A percentile compares a stretch with the other conserved stretches of the same genome.
Evolutionary conservation across 1,139 yeast species (phyloP).

Genomic region (Debaryomyces coudertii): DNA sequence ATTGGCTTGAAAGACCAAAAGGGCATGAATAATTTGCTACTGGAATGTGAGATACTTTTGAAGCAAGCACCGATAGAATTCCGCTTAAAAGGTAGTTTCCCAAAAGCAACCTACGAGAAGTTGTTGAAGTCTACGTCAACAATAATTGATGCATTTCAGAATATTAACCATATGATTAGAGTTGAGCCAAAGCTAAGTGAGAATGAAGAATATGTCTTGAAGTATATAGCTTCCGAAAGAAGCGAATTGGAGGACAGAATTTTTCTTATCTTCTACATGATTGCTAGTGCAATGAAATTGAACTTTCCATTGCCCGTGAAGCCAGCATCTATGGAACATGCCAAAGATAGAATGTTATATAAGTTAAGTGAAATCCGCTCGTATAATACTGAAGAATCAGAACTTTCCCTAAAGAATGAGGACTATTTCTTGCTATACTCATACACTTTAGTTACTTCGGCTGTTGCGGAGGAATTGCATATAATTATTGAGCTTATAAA

Average conservation of each 20-base stretch:
- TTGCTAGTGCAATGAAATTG: constrained; percentile 73
- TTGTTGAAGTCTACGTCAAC: constrained; percentile 61
- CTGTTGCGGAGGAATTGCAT: constrained; percentile 67
- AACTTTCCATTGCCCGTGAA: constrained; percentile 78
- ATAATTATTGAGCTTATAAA: constrained; percentile 56
- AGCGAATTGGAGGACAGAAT: constrained; percentile 71
- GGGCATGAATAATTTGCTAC: constrained; percentile 58
- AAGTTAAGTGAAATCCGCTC: constrained; percentile 60
- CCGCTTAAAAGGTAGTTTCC: constrained; percentile 75
- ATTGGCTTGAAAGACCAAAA: constrained; percentile 57
- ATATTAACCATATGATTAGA: constrained; percentile 66
- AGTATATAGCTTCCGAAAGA: constrained; percentile 60
- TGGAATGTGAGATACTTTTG: constrained; percentile 61
- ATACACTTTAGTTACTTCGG: constrained; percentile 70
- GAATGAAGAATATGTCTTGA: constrained; percentile 59
- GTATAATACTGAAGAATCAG: constrained; percentile 21
- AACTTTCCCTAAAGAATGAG: constrained; percentile 48
- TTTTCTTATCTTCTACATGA: constrained; percentile 73
- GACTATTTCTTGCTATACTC: constrained; percentile 79
- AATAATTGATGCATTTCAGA: constrained; percentile 75
- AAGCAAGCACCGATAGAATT: constrained; percentile 78
- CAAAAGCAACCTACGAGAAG: constrained; percentile 51
- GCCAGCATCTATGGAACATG: constrained; percentile 78
- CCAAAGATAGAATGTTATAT: constrained; percentile 68
- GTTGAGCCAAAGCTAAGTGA: constrained; percentile 58